phyloP scores from a whole-genome alignment of 2,329 filamentous ascomycete genomes.

The Aspergillus terreus region DNA sequence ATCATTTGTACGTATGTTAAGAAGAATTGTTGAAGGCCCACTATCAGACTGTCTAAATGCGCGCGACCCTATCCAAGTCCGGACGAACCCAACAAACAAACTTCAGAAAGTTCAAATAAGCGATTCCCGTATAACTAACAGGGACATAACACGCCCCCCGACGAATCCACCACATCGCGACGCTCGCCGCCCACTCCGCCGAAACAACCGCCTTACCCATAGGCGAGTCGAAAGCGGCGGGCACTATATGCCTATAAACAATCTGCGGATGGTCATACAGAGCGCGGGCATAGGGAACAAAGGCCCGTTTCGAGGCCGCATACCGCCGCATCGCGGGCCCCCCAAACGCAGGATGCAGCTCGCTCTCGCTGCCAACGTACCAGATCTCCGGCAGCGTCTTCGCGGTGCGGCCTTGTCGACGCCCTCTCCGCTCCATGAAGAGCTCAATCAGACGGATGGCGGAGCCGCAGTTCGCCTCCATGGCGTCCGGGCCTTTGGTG shows the following conservation, averaged over 20 bases:
- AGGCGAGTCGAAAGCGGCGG: constrained; percentile 6
- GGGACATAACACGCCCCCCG: constrained; percentile 16
- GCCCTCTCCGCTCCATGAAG: constrained; percentile 5
- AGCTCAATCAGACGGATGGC: constrained; percentile 7
- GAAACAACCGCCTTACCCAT: constrained; percentile 9
- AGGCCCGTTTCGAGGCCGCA: constrained; percentile 8
- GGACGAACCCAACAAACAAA: constrained; percentile 8
- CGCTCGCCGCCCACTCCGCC: constrained; percentile 10
- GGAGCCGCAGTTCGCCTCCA: constrained; percentile 11
- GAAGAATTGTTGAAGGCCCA: too few species aligned
- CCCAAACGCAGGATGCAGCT: constrained; percentile 9
- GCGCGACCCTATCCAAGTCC: background rate
- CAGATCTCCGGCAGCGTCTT: constrained; percentile 16
- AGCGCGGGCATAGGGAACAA: constrained; percentile 15
- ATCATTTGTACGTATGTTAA: too few species aligned
- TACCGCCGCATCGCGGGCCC: constrained; percentile 6
- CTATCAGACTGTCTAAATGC: background rate
- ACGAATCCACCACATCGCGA: constrained; percentile 17
- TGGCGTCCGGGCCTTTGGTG: constrained; percentile 8
- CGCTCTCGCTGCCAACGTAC: constrained; percentile 15
- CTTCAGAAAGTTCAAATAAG: constrained; percentile 15
- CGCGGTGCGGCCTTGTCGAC: too few species aligned
- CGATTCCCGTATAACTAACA: constrained; percentile 13
- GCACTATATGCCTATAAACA: constrained; percentile 16
- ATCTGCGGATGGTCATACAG: constrained; percentile 12